Evolutionary conservation across 805 yeast species (phyloP).

Genomic region (Candida fluviatilis): DNA sequence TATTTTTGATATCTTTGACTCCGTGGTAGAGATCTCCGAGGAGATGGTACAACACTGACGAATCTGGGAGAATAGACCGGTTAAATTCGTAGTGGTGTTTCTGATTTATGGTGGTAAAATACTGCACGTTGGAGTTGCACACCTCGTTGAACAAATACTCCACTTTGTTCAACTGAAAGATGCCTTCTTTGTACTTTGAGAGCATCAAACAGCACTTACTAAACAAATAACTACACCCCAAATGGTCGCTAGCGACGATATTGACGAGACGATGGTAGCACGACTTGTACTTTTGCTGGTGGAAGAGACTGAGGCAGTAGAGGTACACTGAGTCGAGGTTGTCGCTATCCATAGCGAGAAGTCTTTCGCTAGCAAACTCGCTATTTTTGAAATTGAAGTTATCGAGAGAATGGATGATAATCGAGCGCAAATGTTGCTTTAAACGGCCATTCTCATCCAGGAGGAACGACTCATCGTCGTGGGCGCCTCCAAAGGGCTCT

Average conservation of each 20-base stretch:
- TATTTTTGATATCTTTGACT: conserved; percentile 57
- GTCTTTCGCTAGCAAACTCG: conserved; percentile 79
- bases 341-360: conserved; percentile 57
- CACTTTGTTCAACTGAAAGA: conserved; percentile 36
- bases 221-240: conserved; percentile 74
- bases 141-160: conserved; percentile 27
- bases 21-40: conserved; percentile 65
- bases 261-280: conserved; percentile 47
- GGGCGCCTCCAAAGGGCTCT: background rate
- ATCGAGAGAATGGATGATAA: conserved; percentile 68
- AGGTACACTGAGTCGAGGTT: conserved; percentile 62
- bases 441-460: conserved; percentile 4
- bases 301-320: conserved; percentile 62
- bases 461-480: background rate
- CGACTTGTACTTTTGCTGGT: conserved; percentile 55
- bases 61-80: conserved; percentile 51
- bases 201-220: conserved; percentile 63
- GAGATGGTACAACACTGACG: conserved; percentile 62
- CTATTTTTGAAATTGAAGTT: conserved; percentile 70
- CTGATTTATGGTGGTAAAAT: conserved; percentile 17
- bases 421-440: conserved; percentile 48
- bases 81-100: conserved; percentile 36
- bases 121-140: conserved; percentile 4
- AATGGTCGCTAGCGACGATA: conserved; percentile 44
- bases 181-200: conserved; percentile 57